Evolutionary conservation across 192 early-diverging fungal species (phyloP).

Genomic region (Coemansia sp.): DNA sequence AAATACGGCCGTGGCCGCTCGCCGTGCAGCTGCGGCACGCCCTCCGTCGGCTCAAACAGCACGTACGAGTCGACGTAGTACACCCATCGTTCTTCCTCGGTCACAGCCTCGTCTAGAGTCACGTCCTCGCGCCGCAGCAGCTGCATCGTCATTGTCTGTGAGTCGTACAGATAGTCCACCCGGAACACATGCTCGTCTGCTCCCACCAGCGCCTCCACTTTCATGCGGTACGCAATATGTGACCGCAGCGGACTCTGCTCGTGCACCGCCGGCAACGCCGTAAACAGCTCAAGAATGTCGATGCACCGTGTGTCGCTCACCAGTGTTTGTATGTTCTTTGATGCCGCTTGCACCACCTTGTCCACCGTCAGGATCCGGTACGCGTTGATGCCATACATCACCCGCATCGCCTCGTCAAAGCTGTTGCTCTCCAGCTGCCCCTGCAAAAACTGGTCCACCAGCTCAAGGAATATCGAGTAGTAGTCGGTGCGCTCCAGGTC

Average conservation of each 20-base stretch:
- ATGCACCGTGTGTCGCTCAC: constrained; percentile 65
- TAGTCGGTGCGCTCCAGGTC: constrained; percentile 67
- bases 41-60: constrained; percentile 80
- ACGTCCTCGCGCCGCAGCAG: constrained; percentile 87
- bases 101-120: constrained; percentile 73
- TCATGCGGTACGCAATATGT: constrained; percentile 71
- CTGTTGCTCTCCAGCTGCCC: constrained; percentile 74
- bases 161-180: constrained; percentile 69
- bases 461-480: constrained; percentile 72
- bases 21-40: constrained; percentile 58
- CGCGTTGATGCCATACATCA: constrained; percentile 86
- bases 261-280: constrained; percentile 49
- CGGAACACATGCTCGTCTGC: constrained; percentile 78
- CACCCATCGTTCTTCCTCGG: constrained; percentile 90
- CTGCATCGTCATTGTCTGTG: constrained; percentile 77
- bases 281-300: constrained; percentile 67
- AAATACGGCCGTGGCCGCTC: constrained; percentile 69
- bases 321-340: constrained; percentile 76
- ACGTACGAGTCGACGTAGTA: constrained; percentile 96
- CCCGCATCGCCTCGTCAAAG: constrained; percentile 87
- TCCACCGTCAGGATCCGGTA: constrained; percentile 89
- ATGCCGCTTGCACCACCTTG: constrained; percentile 75
- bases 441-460: constrained; percentile 75
- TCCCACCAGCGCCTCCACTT: constrained; percentile 68
- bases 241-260: constrained; percentile 61